Evolutionary conservation across 2,329 filamentous ascomycete species (phyloP).

Genomic region (Ramichloridium luteum): DNA sequence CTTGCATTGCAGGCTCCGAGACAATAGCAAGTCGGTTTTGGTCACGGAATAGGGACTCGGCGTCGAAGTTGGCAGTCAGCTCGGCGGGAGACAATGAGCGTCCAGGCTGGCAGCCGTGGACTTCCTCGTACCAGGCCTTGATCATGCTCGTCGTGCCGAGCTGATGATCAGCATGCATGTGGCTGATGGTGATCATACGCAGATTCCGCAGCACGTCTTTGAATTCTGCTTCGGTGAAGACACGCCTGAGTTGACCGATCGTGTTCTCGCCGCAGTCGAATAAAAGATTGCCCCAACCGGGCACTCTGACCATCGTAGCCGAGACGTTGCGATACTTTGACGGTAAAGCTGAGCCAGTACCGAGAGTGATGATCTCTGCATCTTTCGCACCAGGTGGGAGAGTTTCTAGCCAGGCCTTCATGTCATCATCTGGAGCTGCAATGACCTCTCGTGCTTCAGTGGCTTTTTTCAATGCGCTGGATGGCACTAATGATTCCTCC

Average conservation of each 20-base stretch:
- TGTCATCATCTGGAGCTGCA: constrained; percentile 29
- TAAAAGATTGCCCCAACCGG: constrained; percentile 75
- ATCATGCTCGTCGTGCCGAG: constrained; percentile 74
- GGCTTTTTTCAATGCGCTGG: constrained; percentile 44
- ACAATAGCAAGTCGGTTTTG: constrained; percentile 46
- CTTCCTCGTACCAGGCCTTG: constrained; percentile 60
- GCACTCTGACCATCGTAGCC: constrained; percentile 70
- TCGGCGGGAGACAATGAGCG: constrained; percentile 5
- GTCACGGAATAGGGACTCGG: constrained; percentile 12
- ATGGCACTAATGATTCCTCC: constrained; percentile 31
- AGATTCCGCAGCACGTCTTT: constrained; percentile 64
- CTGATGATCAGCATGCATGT: constrained; percentile 93
- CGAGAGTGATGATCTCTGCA: constrained; percentile 72
- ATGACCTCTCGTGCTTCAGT: constrained; percentile 28
- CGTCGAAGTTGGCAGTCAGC: constrained; percentile 21
- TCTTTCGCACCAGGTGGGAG: constrained; percentile 53
- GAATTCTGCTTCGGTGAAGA: constrained; percentile 54
- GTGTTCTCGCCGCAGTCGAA: constrained; percentile 91
- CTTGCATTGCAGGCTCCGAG: constrained; percentile 57
- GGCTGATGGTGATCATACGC: constrained; percentile 80
- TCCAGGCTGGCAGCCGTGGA: constrained; percentile 31
- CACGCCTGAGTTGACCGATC: constrained; percentile 69
- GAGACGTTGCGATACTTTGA: constrained; percentile 96
- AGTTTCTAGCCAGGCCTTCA: constrained; percentile 47
- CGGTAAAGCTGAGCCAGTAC: constrained; percentile 80